These are phyloP conservation scores for Penicillium sp. DNA, from an alignment of 2,329 filamentous ascomycete genomes.

Conservation along the genomic window DNA sequence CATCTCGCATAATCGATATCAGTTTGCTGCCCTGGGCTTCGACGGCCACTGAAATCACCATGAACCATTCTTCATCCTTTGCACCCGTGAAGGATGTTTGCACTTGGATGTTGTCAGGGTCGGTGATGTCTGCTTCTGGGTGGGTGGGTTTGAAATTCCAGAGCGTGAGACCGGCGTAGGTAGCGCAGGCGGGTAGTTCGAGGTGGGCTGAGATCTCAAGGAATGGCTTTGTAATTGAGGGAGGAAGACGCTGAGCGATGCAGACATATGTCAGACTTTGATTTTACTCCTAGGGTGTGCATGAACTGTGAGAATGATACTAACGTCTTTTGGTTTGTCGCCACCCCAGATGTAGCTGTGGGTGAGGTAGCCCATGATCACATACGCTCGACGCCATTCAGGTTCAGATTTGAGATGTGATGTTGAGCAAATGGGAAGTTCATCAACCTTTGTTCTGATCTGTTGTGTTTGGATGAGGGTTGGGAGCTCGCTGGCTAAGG, in stretches of 20 bases:
- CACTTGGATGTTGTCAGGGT: conserved; percentile 38
- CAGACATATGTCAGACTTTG: too few species aligned
- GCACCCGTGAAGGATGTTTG: conserved; percentile 41
- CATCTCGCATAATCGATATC: conserved; percentile 49
- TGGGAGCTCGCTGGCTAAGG: conserved; percentile 74
- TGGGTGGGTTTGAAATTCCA: conserved; percentile 39
- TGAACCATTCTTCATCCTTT: conserved; percentile 50
- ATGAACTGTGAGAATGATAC: neutral
- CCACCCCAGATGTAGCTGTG: conserved; percentile 88
- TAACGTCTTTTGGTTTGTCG: conserved; percentile 66
- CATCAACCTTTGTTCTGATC: conserved; percentile 72
- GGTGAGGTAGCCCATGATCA: conserved; percentile 71
- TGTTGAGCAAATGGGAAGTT: conserved; percentile 76
- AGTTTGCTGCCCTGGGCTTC: conserved; percentile 52
- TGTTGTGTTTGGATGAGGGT: conserved; percentile 73
- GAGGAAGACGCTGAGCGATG: conserved; percentile 34
- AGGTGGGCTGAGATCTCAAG: conserved; percentile 38
- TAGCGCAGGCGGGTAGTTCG: conserved; percentile 44
- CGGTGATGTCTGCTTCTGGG: conserved; percentile 32
- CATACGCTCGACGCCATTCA: conserved; percentile 85
- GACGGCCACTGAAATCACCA: conserved; percentile 55
- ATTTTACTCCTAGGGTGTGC: too few species aligned
- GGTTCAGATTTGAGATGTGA: conserved; percentile 72
- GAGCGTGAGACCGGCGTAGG: conserved; percentile 43
- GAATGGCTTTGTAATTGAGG: conserved; percentile 38